phyloP scores from a whole-genome alignment of 1,284 basidiomycete genomes.

The Waitea zeae region DNA sequence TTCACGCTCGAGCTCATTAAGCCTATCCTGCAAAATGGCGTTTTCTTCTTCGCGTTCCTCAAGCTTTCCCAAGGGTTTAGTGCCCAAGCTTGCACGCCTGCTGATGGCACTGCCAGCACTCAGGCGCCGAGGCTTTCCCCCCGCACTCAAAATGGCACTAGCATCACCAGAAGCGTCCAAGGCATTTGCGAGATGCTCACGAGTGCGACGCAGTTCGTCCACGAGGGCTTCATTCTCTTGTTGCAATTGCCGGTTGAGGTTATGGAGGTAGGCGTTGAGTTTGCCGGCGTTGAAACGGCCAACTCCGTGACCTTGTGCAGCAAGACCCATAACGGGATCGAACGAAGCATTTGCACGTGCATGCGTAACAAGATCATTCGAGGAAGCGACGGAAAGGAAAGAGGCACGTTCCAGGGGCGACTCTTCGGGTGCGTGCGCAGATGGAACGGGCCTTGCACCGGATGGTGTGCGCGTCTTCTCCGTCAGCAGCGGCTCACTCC shows the following conservation, averaged over 20 bases:
- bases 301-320: constrained; percentile 33
- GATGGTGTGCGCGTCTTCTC: no score
- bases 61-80: constrained; percentile 44
- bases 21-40: constrained; percentile 21
- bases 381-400: constrained; percentile 64
- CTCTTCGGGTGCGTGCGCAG: constrained; percentile 5
- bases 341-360: constrained; percentile 72
- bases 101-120: constrained; percentile 19
- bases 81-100: constrained; percentile 24
- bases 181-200: no score
- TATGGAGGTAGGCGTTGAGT: constrained; percentile 67
- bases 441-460: no score
- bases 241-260: constrained; percentile 59
- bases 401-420: constrained; percentile 27
- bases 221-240: constrained; percentile 62
- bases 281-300: constrained; percentile 68
- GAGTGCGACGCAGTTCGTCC: constrained; percentile 27
- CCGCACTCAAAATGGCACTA: constrained; percentile 8
- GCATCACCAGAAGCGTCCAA: constrained; percentile 15
- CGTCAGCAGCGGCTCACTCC: no score
- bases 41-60: constrained; percentile 54
- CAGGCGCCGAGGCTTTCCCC: constrained; percentile 19
- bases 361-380: constrained; percentile 69
- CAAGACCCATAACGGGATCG: constrained; percentile 58
- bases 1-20: constrained; percentile 25